Evolutionary conservation across 257 asterid species (phyloP), one percentile per base, ranked within the genome.

Genomic region (Solanum medicagineum): DNA sequence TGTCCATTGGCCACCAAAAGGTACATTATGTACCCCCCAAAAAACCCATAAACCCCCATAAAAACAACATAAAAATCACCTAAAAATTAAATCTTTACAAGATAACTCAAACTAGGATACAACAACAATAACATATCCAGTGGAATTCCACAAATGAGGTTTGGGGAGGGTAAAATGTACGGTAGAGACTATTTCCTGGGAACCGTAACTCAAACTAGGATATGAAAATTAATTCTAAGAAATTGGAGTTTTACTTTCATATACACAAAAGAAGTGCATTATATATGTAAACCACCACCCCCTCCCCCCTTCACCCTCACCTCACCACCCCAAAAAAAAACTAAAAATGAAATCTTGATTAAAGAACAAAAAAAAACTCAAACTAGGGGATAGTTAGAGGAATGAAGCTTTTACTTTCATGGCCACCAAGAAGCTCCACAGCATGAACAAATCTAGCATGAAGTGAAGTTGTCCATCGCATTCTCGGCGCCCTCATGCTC

Each of bases 381-480:
- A n/a, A 73, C 7, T 24, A 20, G 4, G 19, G 12, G 4, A 22
- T 65, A 26, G 45, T 73, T 19, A 15, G 11, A 7, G 26, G 42
- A 36, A n/a, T 24, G 16, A n/a, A 16, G 85, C 15, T 42, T 63
- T 49, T 92, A 95, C 99, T 95, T 91, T 96, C 99, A 89, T 94
- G 98, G 92, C 99, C 99, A 26, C 99, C 98, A 65, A 96, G 98
- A 44, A 96, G 99, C 84, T 96, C 98, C 29, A 96, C 99, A 68
- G 99, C 98, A 86, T 96, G 99, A 87, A 94, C 98, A 75, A 96
- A 96, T 8, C 99, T 96, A 10, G 95, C 93, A 80, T 94, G 99
- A 29, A 94, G 98, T 0, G 97, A 93, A 81, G 93, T 94, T 0
- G 99, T 96, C 99, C 99, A 96, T 42, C 99, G 85, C 99, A 96